phyloP scores from a whole-genome alignment of 164 flowering plant species.

The Vitis cinerea region DNA sequence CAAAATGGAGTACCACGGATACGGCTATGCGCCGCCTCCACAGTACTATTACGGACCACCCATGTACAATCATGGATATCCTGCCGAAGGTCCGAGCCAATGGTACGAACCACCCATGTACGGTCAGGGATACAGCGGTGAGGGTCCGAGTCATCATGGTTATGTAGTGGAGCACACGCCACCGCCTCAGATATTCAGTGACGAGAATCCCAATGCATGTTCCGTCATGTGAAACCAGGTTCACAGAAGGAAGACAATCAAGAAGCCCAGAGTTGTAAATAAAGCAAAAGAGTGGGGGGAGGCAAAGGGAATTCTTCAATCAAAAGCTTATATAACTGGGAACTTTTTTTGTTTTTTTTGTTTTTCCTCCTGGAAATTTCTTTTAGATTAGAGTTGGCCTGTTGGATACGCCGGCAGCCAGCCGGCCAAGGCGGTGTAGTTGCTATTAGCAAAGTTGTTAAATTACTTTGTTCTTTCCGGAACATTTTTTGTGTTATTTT shows the following conservation, averaged over 20 bases:
- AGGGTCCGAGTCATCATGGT: conserved; percentile 15
- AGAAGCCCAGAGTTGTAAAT: not conserved
- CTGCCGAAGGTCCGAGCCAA: not conserved
- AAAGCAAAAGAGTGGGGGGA: not conserved
- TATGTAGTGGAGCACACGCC: conserved; percentile 15
- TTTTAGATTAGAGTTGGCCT: no score
- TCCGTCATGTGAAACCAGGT: conserved; percentile 34
- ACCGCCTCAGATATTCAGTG: conserved; percentile 46
- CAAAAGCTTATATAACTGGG: no score
- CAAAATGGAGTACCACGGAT: conserved; percentile 34
- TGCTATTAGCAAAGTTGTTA: no score
- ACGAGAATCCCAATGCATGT: conserved; percentile 54
- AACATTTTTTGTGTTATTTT: no score
- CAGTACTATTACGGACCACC: conserved; percentile 21
- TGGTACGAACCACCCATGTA: not conserved
- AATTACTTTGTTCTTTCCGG: no score
- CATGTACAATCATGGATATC: conserved; percentile 6
- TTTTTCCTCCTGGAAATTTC: no score
- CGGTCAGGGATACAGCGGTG: no score
- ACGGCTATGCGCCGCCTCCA: conserved; percentile 12
- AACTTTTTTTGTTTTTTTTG: no score
- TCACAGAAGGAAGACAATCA: not conserved
- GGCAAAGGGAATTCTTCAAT: not conserved
- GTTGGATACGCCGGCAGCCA: no score
- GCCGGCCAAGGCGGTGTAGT: no score